Percentiles rank a stretch among this genome's conserved stretches.
Conservation (phyloP, 345 rosid genomes). For the Arabidopsis thaliana region TAIR10.1 NC_003071.7:19066501-19067000, state of each 20-base stretch:
- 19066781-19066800: not conserved
- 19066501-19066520: slow-evolving; percentile 37
- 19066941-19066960: slow-evolving; percentile 23
- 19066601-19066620: slow-evolving; percentile 36
- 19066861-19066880: slow-evolving; percentile 20
- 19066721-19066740: slow-evolving; percentile 38
- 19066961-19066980: slow-evolving; percentile 35
- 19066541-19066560: slow-evolving; percentile 22
- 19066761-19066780: not conserved
- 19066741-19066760: slow-evolving; percentile 30
- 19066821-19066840: not conserved
- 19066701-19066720: slow-evolving; percentile 44
- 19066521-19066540: slow-evolving; percentile 33
- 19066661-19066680: too few species aligned
- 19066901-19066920: slow-evolving; percentile 44
- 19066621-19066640: slow-evolving; percentile 36
- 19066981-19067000: slow-evolving; percentile 47
- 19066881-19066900: slow-evolving; percentile 31
- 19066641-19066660: not conserved
- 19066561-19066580: slow-evolving; percentile 36
- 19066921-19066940: slow-evolving; percentile 34
- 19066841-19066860: slow-evolving; percentile 24
- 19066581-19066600: slow-evolving; percentile 39
- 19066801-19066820: not conserved
- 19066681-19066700: not conserved